Conservation (phyloP, 164 flowering plant species). For the Vitis vinifera region DNA sequence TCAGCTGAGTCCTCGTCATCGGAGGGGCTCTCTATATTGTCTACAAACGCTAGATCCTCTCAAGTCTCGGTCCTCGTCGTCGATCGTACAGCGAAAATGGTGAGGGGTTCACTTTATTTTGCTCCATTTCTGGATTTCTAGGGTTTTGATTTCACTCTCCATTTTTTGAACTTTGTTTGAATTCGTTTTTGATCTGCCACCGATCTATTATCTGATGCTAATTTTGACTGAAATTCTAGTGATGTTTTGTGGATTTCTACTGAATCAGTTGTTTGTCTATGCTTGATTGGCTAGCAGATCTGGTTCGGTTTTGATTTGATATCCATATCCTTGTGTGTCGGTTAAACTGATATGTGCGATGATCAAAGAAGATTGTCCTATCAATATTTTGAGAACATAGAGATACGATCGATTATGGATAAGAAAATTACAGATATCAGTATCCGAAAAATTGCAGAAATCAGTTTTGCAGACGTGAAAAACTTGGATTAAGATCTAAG, state of each 20-base stretch:
- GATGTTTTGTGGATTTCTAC: neutral
- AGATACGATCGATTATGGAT: too few species aligned
- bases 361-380: too few species aligned
- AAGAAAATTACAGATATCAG: too few species aligned
- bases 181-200: conserved; percentile 6
- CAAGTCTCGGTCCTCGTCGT: neutral
- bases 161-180: neutral
- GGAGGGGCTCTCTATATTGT: conserved; percentile 11
- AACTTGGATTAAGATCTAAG: too few species aligned
- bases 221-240: neutral
- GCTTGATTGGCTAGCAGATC: neutral
- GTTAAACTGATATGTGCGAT: too few species aligned
- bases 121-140: neutral
- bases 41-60: conserved; percentile 8
- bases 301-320: neutral
- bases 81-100: conserved; percentile 10
- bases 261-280: neutral
- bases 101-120: conserved; percentile 1
- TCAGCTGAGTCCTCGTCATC: conserved; percentile 1
- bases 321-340: too few species aligned
- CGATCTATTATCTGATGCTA: conserved; percentile 5
- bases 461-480: too few species aligned
- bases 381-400: too few species aligned
- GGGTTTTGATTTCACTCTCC: neutral
- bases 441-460: too few species aligned